Evolutionary conservation across 2,329 filamentous ascomycete species (phyloP), one percentile per base, ranked within the genome.

Genomic region (Ophiognomonia clavigignenti-juglandacearum): DNA sequence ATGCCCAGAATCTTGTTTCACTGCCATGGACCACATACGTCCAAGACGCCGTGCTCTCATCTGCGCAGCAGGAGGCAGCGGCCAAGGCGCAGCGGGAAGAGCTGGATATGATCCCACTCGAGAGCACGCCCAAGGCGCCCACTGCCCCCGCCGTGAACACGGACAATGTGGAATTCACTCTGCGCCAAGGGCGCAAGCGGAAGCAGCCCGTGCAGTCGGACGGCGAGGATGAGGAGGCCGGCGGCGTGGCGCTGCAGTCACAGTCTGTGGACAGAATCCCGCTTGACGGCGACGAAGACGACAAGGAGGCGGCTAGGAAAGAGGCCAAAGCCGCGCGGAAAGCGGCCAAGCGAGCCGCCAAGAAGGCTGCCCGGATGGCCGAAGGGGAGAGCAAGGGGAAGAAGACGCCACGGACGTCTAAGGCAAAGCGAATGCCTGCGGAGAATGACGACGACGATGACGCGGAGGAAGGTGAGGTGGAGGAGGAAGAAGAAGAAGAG

Each of bases 181-280:
- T 83, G 39, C 80, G 74, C 57, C 61, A 66, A 14, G 77, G 78
- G 0, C 62, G 65, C 36, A 82, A 81, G 58, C 71, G 76, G 48
- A 82, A 80, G 61, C 24, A 46, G 45, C 39, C 20, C 9, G 47
- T 54, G 20, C 50, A 57, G 20, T 47, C 38, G 1, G 53, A 51
- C 19, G 37, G 34, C n/a, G 51, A 55, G 19, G 40, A 46, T 7
- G 39, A 35, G 8, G 31, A 31, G 6, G 24, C 6, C 31, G 10
- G 36, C 43, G 34, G 50, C 44, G 43, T 45, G 18, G 44, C 13
- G 36, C 27, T 16, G 8, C 43, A 3, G 11, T 39, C 6, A 34
- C n/a, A 44, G 36, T 39, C 43, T 19, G 34, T 43, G 29, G 46
- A 53, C 9, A 43, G 45, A 24, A 51, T 51, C 26, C 48, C 34